These are phyloP conservation scores for Pestalotiopsis sp. DNA, from an alignment of 2,329 filamentous ascomycete genomes.

Conservation along the genomic window DNA sequence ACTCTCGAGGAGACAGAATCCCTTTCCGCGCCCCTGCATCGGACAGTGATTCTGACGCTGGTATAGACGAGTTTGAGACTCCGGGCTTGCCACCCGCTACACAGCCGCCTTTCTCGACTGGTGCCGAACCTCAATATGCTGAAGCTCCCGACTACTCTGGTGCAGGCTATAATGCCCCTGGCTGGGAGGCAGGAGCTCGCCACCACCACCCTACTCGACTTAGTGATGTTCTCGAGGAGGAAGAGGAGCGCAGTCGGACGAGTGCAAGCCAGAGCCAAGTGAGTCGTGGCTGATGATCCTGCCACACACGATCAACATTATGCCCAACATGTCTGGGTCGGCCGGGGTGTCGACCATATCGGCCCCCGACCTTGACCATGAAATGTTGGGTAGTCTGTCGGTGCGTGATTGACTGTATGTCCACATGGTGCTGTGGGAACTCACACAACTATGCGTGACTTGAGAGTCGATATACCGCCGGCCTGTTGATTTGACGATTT, in stretches of 20 bases:
- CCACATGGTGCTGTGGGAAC: background rate
- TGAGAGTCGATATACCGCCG: background rate
- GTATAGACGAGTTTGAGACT: constrained; percentile 61
- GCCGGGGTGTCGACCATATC: background rate
- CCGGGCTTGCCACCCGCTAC: constrained; percentile 43
- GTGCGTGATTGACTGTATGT: background rate
- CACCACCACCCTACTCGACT: constrained; percentile 88
- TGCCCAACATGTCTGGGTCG: background rate
- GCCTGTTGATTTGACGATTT: background rate
- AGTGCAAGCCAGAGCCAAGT: constrained; percentile 69
- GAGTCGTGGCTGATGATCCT: constrained; percentile 44
- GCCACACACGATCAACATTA: background rate
- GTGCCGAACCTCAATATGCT: constrained; percentile 37
- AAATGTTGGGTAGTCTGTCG: background rate
- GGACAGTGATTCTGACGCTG: constrained; percentile 41
- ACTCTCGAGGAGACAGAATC: constrained; percentile 63
- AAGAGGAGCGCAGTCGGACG: constrained; percentile 79
- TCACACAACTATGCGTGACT: background rate
- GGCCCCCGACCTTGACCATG: background rate
- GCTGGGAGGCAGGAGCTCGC: constrained; percentile 70
- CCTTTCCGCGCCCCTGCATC: constrained; percentile 48
- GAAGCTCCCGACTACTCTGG: constrained; percentile 64
- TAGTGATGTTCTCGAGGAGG: constrained; percentile 85
- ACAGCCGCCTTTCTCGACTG: constrained; percentile 33
- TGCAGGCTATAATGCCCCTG: constrained; percentile 65